Conservation (phyloP, 331 rosid genomes). For the Ulmus americana region DNA sequence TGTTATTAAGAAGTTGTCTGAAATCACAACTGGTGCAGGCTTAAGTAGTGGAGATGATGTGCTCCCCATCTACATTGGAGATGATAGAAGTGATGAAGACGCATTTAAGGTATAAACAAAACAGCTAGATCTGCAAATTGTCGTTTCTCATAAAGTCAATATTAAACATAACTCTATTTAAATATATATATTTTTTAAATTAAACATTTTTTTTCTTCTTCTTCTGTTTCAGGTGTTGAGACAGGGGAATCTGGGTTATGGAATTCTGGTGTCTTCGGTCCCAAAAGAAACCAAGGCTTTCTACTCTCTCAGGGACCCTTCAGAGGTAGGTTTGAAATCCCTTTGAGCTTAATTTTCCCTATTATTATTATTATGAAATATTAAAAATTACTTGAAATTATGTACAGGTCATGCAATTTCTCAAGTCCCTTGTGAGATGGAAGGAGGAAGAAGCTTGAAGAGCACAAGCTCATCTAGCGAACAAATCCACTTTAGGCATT, state of each 20-base stretch:
- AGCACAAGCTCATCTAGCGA: background rate
- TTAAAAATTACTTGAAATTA: background rate
- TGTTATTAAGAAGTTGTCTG: no score
- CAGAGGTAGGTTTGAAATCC: slow-evolving; percentile 63
- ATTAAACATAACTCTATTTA: no score
- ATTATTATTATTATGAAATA: background rate
- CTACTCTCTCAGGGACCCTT: slow-evolving; percentile 68
- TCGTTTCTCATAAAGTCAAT: background rate
- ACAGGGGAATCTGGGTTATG: slow-evolving; percentile 59
- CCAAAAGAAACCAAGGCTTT: slow-evolving; percentile 79
- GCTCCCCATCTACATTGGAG: slow-evolving; percentile 82
- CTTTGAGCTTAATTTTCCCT: background rate
- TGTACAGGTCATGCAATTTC: slow-evolving; percentile 73
- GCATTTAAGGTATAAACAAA: slow-evolving; percentile 60
- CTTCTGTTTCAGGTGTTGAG: slow-evolving; percentile 44
- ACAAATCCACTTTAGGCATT: slow-evolving; percentile 7
- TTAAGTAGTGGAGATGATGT: slow-evolving; percentile 49
- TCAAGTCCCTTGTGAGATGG: slow-evolving; percentile 62
- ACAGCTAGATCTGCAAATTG: no score
- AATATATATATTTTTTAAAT: background rate
- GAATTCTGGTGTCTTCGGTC: slow-evolving; percentile 65
- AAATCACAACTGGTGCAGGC: slow-evolving; percentile 36
- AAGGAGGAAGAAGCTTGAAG: slow-evolving; percentile 28
- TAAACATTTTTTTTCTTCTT: no score
- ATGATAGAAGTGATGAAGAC: slow-evolving; percentile 88